These are phyloP conservation scores for Collariella sp. DNA, from an alignment of 495 filamentous ascomycete genomes.

Conservation along the genomic window DNA sequence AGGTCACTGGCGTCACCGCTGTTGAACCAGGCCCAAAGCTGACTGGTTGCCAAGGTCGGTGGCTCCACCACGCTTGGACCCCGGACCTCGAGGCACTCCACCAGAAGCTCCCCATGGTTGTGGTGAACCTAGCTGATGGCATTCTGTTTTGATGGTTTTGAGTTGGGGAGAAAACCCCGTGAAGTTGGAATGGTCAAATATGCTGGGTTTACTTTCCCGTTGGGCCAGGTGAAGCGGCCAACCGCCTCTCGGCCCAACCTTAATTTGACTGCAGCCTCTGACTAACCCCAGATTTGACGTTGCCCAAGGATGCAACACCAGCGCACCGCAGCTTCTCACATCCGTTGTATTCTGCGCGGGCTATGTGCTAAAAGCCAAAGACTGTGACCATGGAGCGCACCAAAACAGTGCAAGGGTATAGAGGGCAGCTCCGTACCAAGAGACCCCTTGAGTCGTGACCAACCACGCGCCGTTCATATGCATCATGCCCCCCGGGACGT, in stretches of 20 bases:
- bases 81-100: too few species aligned
- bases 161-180: too few species aligned
- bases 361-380: constrained; percentile 23
- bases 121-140: too few species aligned
- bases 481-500: constrained; percentile 7
- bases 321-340: constrained; percentile 9
- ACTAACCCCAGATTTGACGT: too few species aligned
- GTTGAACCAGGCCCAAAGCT: not conserved
- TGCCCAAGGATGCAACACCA: not conserved
- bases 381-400: constrained; percentile 12
- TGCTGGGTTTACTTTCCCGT: too few species aligned
- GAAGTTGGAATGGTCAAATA: too few species aligned
- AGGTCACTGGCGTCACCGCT: not conserved
- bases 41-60: not conserved
- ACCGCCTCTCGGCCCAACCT: too few species aligned
- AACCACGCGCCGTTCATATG: constrained; percentile 16
- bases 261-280: too few species aligned
- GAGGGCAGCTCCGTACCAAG: constrained; percentile 17
- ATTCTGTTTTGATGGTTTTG: too few species aligned
- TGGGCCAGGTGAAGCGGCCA: too few species aligned
- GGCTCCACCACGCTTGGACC: not conserved
- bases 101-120: too few species aligned
- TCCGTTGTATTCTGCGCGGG: constrained; percentile 13
- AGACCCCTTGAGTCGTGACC: constrained; percentile 8
- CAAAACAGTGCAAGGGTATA: constrained; percentile 22